A percentile compares a stretch with the other conserved stretches of the same genome.
Conservation (phyloP, 225 moss, liverwort and hornwort species). For the Marchantia polymorpha region DNA sequence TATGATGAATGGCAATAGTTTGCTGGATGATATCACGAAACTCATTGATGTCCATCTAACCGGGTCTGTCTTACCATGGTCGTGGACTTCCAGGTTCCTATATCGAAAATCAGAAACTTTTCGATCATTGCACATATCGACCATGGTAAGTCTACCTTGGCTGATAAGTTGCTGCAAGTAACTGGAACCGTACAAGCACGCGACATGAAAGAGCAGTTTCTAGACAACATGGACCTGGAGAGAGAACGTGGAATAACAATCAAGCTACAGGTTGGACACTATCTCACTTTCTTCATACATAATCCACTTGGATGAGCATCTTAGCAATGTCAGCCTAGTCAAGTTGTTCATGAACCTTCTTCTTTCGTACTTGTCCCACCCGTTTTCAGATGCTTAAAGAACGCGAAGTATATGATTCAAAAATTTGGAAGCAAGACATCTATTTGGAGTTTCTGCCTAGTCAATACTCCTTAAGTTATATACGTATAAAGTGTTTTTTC, state of each 20-base stretch:
- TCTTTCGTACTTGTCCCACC: no score
- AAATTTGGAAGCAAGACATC: no score
- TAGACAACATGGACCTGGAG: constrained; percentile 98
- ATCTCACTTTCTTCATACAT: background rate
- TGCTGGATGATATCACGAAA: no score
- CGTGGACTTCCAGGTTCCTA: constrained; percentile 50
- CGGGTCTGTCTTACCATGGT: background rate
- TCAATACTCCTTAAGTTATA: no score
- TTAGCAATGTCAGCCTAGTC: background rate
- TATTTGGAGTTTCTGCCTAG: no score
- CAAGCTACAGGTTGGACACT: constrained; percentile 70
- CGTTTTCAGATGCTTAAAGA: no score
- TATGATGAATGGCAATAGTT: no score
- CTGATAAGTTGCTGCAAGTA: constrained; percentile 89
- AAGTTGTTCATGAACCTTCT: background rate
- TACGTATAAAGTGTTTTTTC: no score
- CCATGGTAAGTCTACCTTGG: constrained; percentile 95
- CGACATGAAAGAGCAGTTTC: constrained; percentile 97
- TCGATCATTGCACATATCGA: constrained; percentile 98
- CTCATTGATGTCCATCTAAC: background rate
- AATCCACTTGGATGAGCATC: background rate
- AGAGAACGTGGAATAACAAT: constrained; percentile 97
- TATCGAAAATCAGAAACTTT: constrained; percentile 83
- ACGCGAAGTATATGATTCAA: no score
- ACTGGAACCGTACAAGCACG: constrained; percentile 90